Conservation (phyloP, 352 stramenopile genomes). For the Globisporangium irregulare region DNA sequence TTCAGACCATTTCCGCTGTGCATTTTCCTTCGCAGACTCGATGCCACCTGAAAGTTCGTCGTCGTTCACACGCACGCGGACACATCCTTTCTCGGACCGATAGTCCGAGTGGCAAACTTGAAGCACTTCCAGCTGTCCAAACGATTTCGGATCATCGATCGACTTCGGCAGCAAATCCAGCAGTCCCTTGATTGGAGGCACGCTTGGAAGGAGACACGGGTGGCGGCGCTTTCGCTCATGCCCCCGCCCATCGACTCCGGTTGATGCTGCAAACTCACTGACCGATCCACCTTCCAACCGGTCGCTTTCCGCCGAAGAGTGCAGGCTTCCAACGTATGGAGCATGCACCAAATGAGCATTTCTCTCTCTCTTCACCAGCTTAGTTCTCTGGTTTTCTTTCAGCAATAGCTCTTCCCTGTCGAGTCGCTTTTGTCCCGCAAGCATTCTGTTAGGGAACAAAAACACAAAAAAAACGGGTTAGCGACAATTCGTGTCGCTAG, state of each 20-base stretch:
- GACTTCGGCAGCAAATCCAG: slow-evolving; percentile 80
- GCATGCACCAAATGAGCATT: slow-evolving; percentile 64
- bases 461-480: slow-evolving; percentile 8
- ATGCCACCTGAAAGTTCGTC: slow-evolving; percentile 25
- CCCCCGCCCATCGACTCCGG: slow-evolving; percentile 3
- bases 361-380: slow-evolving; percentile 27
- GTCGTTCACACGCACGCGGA: slow-evolving; percentile 76
- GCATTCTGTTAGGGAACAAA: slow-evolving; percentile 26
- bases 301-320: background rate
- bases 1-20: slow-evolving; percentile 72
- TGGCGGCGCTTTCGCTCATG: slow-evolving; percentile 56
- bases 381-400: slow-evolving; percentile 55
- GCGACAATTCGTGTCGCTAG: background rate
- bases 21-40: slow-evolving; percentile 34
- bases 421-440: slow-evolving; percentile 74
- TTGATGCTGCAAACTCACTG: background rate
- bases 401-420: slow-evolving; percentile 75
- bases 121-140: slow-evolving; percentile 73
- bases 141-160: slow-evolving; percentile 47
- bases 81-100: slow-evolving; percentile 54
- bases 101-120: slow-evolving; percentile 81
- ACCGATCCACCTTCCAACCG: background rate
- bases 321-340: background rate
- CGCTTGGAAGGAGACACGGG: slow-evolving; percentile 69
- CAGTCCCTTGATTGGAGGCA: slow-evolving; percentile 78